Evolutionary conservation across 2,329 filamentous ascomycete genomes (phyloP).

Genomic region (Aspergillus spinulosporus): DNA sequence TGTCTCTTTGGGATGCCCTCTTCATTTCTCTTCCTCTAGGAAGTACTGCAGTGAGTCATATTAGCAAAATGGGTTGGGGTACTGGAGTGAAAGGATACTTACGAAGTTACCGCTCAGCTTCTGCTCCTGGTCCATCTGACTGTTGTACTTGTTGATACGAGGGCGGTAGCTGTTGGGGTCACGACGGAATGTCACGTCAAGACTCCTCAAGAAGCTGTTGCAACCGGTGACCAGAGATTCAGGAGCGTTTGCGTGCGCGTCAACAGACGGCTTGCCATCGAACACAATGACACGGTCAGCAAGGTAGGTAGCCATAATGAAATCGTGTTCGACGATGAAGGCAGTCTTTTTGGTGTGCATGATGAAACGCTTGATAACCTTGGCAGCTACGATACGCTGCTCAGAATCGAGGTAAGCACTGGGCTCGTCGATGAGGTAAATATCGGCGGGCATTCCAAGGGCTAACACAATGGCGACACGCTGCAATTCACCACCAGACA

Average conservation of each 20-base stretch:
- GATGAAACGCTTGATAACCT: constrained; percentile 99
- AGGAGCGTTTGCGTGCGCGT: constrained; percentile 83
- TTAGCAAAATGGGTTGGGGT: constrained; percentile 4
- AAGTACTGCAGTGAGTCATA: constrained; percentile 68
- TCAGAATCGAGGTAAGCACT: constrained; percentile 97
- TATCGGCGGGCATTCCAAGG: constrained; percentile 93
- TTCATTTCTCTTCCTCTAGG: constrained; percentile 81
- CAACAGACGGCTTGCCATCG: constrained; percentile 85
- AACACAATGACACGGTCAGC: constrained; percentile 98
- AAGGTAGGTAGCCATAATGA: constrained; percentile 87
- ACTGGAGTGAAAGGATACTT: constrained; percentile 45
- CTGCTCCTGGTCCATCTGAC: constrained; percentile 96
- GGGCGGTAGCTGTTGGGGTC: constrained; percentile 95
- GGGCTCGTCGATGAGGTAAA: constrained; percentile 98
- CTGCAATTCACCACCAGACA: constrained; percentile 98
- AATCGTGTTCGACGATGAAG: constrained; percentile 99
- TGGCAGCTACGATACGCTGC: constrained; percentile 94
- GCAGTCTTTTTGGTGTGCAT: constrained; percentile 99
- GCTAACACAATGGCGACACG: constrained; percentile 97
- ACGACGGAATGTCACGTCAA: constrained; percentile 97
- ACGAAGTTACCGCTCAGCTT: constrained; percentile 90
- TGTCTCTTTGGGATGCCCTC: constrained; percentile 55
- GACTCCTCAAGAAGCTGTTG: constrained; percentile 93
- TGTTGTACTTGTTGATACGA: constrained; percentile 96
- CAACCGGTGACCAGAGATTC: constrained; percentile 93